Evolutionary conservation across 1,284 basidiomycete species (phyloP).

Genomic region (Cutaneotrichosporon sp.): DNA sequence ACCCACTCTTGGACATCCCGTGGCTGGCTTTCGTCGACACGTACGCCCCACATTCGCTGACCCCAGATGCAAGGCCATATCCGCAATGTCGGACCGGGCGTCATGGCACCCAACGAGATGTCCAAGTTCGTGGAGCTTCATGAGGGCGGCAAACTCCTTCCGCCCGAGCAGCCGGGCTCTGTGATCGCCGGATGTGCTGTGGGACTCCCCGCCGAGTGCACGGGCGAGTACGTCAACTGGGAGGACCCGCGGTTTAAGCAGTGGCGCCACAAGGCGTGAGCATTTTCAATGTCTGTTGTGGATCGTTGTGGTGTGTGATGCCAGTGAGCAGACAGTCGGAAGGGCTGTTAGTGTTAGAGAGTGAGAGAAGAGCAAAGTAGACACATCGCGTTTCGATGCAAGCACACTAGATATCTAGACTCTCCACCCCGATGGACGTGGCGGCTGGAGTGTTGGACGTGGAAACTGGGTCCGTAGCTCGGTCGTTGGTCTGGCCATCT

Average conservation of each 20-base stretch:
- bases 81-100: constrained; percentile 33
- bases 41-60: neutral
- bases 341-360: neutral
- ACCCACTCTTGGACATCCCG: neutral
- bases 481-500: neutral
- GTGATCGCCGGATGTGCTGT: constrained; percentile 52
- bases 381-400: too few relatives aligned
- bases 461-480: neutral
- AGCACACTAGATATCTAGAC: too few relatives aligned
- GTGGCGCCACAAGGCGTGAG: constrained; percentile 10
- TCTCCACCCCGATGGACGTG: too few relatives aligned
- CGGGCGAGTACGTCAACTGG: constrained; percentile 54
- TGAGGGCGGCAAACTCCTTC: constrained; percentile 49
- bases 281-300: too few relatives aligned
- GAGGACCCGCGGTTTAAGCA: constrained; percentile 37
- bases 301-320: too few relatives aligned
- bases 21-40: too few relatives aligned
- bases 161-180: constrained; percentile 49
- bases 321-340: neutral
- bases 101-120: constrained; percentile 47
- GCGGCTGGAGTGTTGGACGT: neutral
- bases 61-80: constrained; percentile 47
- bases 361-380: neutral
- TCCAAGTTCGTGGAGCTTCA: constrained; percentile 50
- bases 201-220: constrained; percentile 37